These are phyloP conservation scores for Myxozyma nipponensis DNA, from an alignment of 805 yeast species.

Conservation along the genomic window DNA sequence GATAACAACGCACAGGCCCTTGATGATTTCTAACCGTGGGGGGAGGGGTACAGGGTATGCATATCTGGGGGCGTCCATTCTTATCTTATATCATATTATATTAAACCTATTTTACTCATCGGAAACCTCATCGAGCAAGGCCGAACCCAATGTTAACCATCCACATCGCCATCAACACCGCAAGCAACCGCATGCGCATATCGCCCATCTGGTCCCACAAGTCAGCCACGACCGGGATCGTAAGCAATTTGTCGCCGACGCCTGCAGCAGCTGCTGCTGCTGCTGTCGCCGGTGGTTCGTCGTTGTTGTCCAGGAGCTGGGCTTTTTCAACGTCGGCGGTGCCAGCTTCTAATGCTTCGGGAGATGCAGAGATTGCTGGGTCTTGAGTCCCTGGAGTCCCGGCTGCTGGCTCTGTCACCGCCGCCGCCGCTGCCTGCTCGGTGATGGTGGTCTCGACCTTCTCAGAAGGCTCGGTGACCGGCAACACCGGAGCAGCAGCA, in stretches of 20 bases:
- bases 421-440: not conserved
- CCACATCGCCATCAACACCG: slow-evolving; percentile 21
- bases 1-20: not conserved
- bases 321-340: not conserved
- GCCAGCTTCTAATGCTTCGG: not conserved
- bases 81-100: not conserved
- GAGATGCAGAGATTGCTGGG: not conserved
- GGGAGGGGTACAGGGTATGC: too few species aligned
- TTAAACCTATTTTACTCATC: not conserved
- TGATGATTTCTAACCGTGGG: not conserved
- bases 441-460: not conserved
- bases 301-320: not conserved
- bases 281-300: not conserved
- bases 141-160: slow-evolving; percentile 17
- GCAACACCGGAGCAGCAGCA: slow-evolving; percentile 2
- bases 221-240: slow-evolving; percentile 9
- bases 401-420: not conserved
- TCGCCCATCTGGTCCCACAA: slow-evolving; percentile 14
- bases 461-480: not conserved
- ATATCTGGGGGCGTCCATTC: too few species aligned
- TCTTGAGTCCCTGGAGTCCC: not conserved
- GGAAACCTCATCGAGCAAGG: not conserved
- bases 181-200: slow-evolving; percentile 13
- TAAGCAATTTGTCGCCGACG: not conserved
- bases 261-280: not conserved